phyloP scores from a whole-genome alignment of 1,139 yeast species.

The Hanseniaspora gamundiae region DNA sequence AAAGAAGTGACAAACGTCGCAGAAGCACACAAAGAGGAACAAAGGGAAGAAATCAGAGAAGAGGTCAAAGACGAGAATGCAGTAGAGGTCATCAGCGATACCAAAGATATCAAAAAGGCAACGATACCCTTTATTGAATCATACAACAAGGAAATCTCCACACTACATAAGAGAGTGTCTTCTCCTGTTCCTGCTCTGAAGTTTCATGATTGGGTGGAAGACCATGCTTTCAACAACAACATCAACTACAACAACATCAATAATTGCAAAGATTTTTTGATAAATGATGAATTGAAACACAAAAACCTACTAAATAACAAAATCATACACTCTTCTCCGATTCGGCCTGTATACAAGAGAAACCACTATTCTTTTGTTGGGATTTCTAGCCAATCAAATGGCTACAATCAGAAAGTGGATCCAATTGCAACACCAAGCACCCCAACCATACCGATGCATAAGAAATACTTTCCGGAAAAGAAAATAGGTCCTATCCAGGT shows the following conservation, averaged over 20 bases:
- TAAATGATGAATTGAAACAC: too few relatives aligned
- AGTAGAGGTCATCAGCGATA: too few relatives aligned
- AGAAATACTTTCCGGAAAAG: too few relatives aligned
- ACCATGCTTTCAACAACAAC: neutral
- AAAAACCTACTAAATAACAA: neutral
- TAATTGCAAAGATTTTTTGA: too few relatives aligned
- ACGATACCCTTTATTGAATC: too few relatives aligned
- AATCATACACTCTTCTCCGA: neutral
- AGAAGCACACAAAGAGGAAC: neutral
- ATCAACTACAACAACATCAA: neutral
- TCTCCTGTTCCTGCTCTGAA: conserved; percentile 1
- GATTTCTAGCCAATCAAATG: neutral
- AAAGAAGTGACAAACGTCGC: neutral
- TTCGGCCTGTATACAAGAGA: neutral
- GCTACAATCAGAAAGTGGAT: neutral
- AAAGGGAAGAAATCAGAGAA: neutral
- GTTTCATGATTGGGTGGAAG: conserved; percentile 1
- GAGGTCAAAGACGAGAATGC: too few relatives aligned
- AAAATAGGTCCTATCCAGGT: neutral
- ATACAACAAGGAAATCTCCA: neutral
- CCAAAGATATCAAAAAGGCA: too few relatives aligned
- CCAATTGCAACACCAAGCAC: neutral
- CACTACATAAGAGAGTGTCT: neutral
- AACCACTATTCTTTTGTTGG: conserved; percentile 2
- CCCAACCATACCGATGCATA: neutral